Base-by-base conservation (phyloP, 2,329 filamentous ascomycete genomes). In the Alternaria brassicicola region DNA sequence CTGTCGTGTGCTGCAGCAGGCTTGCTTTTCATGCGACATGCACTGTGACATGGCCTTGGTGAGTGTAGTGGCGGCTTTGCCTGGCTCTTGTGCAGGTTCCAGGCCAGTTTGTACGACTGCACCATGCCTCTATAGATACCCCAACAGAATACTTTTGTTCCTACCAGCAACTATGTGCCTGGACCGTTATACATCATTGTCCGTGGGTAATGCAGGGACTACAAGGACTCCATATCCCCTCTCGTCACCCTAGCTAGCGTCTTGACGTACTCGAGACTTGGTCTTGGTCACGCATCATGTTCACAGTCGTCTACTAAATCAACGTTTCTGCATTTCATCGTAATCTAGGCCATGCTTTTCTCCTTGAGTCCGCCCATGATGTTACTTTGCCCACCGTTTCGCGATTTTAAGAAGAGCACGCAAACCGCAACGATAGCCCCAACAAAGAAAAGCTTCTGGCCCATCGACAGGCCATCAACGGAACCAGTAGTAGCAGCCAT, bases 391-490 rank as follows among this genome's bases (percentile, higher is more conserved):
- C 63, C 63, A 39, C 69, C 70, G 47, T 61, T 61, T 42, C 76
- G 72, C 43, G 74, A 77, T 61, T 71, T 76, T 56, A 81, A 53
- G 62, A 80, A 80, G 46, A 78, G 61, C 47, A 71, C 69, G 54
- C 80, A 81, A 45, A 78, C 69, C 35, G 72, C 76, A 55, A 82
- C 68, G 55, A 84, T 77, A 42, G 78, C 73, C 26, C 72, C 78
- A 47, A 81, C 61, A 59, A 82, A 72, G 59, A 80, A 77, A 33
- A 83, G 54, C 76, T 84, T 84, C 62, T 78, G 75, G 33, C 73
- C 65, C 57, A 76, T 62, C 52, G 78, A 80, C 52, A 83, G 68
- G 30, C 80, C 81, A 52, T 76, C 68, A 25, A 64, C 65, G 46
- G 59, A 31, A 17, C 59, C 61, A 28, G 61, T 61, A 46, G 60